Conservation (phyloP, 2,329 filamentous ascomycete genomes). For the Apiospora pterosperma region DNA sequence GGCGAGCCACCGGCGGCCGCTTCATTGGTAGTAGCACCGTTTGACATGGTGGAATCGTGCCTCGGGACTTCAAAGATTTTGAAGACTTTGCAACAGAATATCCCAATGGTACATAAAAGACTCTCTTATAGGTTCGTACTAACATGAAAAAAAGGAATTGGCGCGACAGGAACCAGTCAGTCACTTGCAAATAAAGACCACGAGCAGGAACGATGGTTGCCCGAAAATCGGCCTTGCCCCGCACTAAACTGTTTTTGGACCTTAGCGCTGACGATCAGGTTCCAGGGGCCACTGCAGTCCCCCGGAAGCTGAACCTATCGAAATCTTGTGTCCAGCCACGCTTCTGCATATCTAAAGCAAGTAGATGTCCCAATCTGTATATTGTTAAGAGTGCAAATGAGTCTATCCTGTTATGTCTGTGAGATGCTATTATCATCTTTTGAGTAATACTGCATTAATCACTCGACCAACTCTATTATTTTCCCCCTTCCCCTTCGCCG, state of each 20-base stretch:
- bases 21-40: slow-evolving; percentile 30
- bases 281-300: not conserved
- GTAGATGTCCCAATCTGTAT: too few species aligned
- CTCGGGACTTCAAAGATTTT: not conserved
- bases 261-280: not conserved
- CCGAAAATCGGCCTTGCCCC: slow-evolving; percentile 4
- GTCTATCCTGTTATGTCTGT: not conserved
- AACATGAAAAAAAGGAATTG: not conserved
- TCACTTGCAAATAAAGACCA: not conserved
- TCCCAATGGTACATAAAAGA: not conserved
- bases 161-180: not conserved
- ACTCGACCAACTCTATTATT: not conserved
- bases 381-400: not conserved
- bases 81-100: not conserved
- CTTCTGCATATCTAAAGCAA: too few species aligned
- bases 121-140: not conserved
- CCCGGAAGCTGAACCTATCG: not conserved
- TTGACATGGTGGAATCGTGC: slow-evolving; percentile 34
- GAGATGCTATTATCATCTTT: not conserved
- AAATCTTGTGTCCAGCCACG: not conserved
- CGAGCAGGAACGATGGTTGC: not conserved
- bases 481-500: not conserved
- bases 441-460: not conserved
- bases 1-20: slow-evolving; percentile 27
- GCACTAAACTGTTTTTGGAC: not conserved